Base-by-base conservation (phyloP, 2,329 filamentous ascomycete species). In the Aspergillus oerlinghausenensis region DNA sequence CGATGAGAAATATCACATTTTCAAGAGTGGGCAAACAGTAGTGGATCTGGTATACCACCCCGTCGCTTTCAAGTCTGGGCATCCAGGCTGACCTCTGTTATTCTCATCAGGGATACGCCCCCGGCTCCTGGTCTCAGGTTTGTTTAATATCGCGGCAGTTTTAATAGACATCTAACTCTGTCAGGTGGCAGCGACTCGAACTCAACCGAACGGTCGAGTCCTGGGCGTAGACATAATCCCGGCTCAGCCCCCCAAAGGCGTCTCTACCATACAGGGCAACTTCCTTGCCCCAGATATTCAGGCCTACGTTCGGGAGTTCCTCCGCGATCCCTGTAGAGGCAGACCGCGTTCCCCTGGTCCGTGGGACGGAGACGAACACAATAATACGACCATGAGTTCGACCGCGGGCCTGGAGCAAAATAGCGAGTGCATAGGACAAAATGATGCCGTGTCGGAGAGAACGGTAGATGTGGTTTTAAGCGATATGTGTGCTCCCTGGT, bases 401-500 rank as follows among this genome's bases (percentile, higher is more conserved):
- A 29, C 43, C 10, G 29, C 51, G 32, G 51, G 55, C n/a, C 51
- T 29, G 10, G 50, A 49, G 29, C 25, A 35, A 9, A 23, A 38
- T 14, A 5, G 35, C 23, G 11, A 47, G 43, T 23, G 9, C 11
- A 54, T 50, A 35, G 9, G 19, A 19, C 67, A 71, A 11, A 74
- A 77, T 51, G 64, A 73, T 35, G 21, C 32, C 5, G 48, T 55
- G 42, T 21, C 45, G n/a, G 82, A 82, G 60, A 82, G 82, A 68
- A 84, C 84, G 69, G 92, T 97, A 63, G 90, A 97, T 77, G 85
- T 99, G 70, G 90, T 99, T 72, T 80, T 99, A 72, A 96, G 91
- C 85, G 94, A 99, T 84, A 99, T 99, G 94, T 99, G 87, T 85
- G 93, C 83, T 82, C 92, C 94, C 88, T 97, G 92, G 92, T 82